A percentile compares a stretch with the other conserved stretches of the same genome.
These are phyloP conservation scores for Lactifluus subvellereus DNA, from an alignment of 768 basidiomycete species.

Conservation along the genomic window DNA sequence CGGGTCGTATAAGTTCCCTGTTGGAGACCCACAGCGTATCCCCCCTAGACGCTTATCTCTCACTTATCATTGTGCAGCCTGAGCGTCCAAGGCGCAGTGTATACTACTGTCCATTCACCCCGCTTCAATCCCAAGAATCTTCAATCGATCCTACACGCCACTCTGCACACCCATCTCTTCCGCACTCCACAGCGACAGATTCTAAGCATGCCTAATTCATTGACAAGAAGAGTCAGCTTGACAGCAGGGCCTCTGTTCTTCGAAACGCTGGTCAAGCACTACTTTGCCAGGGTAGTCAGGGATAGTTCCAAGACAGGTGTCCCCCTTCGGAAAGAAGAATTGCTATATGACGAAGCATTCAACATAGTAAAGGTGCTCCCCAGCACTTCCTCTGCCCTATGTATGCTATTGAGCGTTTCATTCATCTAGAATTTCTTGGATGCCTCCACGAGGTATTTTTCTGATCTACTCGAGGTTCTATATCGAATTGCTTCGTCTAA, in stretches of 20 bases:
- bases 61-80: too few relatives aligned
- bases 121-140: too few relatives aligned
- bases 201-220: conserved; percentile 39
- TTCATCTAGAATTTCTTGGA: conserved; percentile 64
- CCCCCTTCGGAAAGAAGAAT: conserved; percentile 57
- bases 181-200: not conserved
- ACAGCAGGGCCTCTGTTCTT: conserved; percentile 66
- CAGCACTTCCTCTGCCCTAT: not conserved
- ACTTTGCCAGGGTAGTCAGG: conserved; percentile 52
- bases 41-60: too few relatives aligned
- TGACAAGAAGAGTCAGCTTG: conserved; percentile 57
- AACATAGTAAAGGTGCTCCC: conserved; percentile 60
- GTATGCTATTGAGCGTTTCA: not conserved
- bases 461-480: not conserved
- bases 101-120: too few relatives aligned
- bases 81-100: too few relatives aligned
- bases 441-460: conserved; percentile 57
- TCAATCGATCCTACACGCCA: not conserved
- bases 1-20: too few relatives aligned
- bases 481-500: not conserved
- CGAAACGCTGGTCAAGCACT: conserved; percentile 81
- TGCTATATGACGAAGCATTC: conserved; percentile 78
- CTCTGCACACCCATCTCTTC: not conserved
- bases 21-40: too few relatives aligned
- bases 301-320: conserved; percentile 8